A percentile compares a stretch with the other conserved stretches of the same genome.
Evolutionary conservation across 2,329 filamentous ascomycete genomes (phyloP).

Genomic region (Fusarium paranaense): DNA sequence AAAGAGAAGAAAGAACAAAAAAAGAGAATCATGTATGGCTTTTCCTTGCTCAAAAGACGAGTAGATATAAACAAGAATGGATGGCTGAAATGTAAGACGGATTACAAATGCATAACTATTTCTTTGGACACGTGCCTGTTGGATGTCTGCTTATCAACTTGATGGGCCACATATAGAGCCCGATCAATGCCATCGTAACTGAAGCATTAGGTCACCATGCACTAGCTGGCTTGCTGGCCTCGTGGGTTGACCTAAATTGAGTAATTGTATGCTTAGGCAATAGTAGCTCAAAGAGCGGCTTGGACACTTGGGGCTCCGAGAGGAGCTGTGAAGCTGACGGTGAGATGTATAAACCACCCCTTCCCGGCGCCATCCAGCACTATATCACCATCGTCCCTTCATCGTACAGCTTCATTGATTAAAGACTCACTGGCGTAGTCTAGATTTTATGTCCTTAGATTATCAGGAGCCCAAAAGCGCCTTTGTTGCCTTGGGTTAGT

Average conservation of each 20-base stretch:
- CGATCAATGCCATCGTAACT: neutral
- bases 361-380: neutral
- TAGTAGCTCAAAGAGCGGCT: neutral
- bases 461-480: neutral
- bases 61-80: conserved; percentile 8
- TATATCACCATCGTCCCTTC: neutral
- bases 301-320: neutral
- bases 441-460: neutral
- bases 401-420: neutral
- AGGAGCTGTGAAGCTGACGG: neutral
- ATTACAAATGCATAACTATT: neutral
- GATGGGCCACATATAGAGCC: neutral
- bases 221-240: neutral
- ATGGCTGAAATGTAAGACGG: neutral
- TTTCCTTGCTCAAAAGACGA: neutral
- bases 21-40: neutral
- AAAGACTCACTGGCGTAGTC: neutral
- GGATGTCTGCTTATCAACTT: neutral
- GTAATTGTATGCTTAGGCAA: neutral
- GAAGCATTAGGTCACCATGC: neutral
- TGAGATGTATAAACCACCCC: neutral
- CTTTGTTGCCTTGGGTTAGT: neutral
- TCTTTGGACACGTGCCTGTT: neutral
- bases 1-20: neutral
- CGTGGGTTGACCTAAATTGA: neutral